A percentile compares a stretch with the other conserved stretches of the same genome.
phyloP scores from a whole-genome alignment of 2,329 filamentous ascomycete species.

The Colletotrichum theobromicola region DNA sequence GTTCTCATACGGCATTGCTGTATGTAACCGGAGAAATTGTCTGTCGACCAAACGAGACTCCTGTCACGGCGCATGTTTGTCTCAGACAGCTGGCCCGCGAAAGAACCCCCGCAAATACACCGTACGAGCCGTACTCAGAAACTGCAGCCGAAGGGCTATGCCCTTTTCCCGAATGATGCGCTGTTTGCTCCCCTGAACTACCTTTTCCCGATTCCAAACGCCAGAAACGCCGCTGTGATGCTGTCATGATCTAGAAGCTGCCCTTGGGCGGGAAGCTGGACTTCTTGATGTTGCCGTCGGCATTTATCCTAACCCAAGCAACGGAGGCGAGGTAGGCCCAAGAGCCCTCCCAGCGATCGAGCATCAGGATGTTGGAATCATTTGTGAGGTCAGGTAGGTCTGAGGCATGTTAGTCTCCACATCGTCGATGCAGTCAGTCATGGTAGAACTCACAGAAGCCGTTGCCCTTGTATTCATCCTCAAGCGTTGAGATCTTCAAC shows the following conservation, averaged over 20 bases:
- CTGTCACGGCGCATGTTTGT: conserved; percentile 5
- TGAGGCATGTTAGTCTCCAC: not conserved
- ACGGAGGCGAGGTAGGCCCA: conserved; percentile 82
- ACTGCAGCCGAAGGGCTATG: not conserved
- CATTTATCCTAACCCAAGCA: conserved; percentile 77
- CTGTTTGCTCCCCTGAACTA: not conserved
- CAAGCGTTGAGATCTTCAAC: conserved; percentile 71
- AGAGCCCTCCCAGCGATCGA: conserved; percentile 80
- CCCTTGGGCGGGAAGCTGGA: conserved; percentile 77
- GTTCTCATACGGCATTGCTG: not conserved
- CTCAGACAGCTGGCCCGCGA: conserved; percentile 10
- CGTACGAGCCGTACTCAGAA: not conserved
- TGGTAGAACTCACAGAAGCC: conserved; percentile 73
- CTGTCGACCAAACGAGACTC: conserved; percentile 10
- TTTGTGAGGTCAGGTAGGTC: conserved; percentile 75
- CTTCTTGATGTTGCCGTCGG: conserved; percentile 66
- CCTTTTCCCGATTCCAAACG: not conserved
- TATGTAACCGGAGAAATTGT: conserved; percentile 18
- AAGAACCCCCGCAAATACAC: not conserved
- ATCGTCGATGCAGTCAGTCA: not conserved
- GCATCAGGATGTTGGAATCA: conserved; percentile 64
- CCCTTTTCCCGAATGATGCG: not conserved
- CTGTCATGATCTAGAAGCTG: conserved; percentile 24
- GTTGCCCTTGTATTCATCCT: conserved; percentile 75
- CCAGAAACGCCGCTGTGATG: conserved; percentile 8